These are phyloP conservation scores for Cyberlindnera xylosilytica DNA, from an alignment of 805 yeast species.

Conservation along the genomic window DNA sequence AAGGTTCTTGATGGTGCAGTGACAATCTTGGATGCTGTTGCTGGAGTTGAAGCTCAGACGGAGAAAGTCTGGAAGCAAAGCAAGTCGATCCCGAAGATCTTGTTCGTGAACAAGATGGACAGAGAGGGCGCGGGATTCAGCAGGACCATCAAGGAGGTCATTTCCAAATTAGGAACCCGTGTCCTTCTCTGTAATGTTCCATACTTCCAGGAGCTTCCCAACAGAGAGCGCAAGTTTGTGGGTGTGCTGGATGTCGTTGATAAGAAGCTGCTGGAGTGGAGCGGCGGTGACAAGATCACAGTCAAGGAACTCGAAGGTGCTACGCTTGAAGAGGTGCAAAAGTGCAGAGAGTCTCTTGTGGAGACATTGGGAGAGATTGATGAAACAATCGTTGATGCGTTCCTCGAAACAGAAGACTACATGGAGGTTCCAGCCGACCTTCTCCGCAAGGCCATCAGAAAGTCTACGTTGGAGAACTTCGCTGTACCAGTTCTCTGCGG, in stretches of 20 bases:
- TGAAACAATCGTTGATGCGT: conserved; percentile 72
- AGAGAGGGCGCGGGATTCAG: conserved; percentile 94
- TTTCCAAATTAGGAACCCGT: conserved; percentile 68
- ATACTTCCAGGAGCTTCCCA: conserved; percentile 48
- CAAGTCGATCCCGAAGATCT: conserved; percentile 67
- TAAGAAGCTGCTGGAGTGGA: conserved; percentile 51
- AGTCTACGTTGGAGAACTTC: conserved; percentile 53
- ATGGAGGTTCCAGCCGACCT: conserved; percentile 54
- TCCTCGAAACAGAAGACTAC: conserved; percentile 73
- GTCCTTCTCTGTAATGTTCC: conserved; percentile 80
- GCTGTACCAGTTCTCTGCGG: conserved; percentile 89
- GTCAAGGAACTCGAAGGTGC: conserved; percentile 42
- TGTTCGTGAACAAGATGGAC: conserved; percentile 93
- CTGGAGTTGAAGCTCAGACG: conserved; percentile 98
- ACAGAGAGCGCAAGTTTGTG: conserved; percentile 40
- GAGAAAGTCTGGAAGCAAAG: conserved; percentile 97
- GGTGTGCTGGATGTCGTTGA: conserved; percentile 79
- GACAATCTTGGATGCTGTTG: conserved; percentile 89
- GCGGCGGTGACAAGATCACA: conserved; percentile 46
- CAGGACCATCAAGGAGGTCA: conserved; percentile 82
- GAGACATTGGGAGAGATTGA: conserved; percentile 84
- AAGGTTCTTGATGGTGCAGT: conserved; percentile 94
- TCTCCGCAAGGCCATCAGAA: conserved; percentile 59
- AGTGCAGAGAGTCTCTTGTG: conserved; percentile 69
- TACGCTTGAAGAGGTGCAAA: conserved; percentile 44